Percentiles rank a stretch among this genome's conserved stretches.
These are phyloP conservation scores for Nematocida sp. DNA, from an alignment of 371 early-diverging fungal genomes.

Conservation along the genomic window DNA sequence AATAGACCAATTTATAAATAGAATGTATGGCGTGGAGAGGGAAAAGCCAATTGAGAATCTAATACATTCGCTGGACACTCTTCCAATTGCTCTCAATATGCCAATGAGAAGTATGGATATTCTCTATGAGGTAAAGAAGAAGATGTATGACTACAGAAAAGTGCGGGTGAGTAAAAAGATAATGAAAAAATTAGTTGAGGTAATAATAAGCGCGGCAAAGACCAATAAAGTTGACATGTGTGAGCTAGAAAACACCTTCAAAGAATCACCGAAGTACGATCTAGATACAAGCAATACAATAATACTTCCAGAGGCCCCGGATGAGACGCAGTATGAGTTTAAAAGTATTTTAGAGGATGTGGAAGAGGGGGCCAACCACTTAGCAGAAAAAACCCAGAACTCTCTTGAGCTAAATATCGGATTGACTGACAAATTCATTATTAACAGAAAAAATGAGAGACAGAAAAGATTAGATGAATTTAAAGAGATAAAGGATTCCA, in stretches of 20 bases:
- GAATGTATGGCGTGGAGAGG: slow-evolving; percentile 26
- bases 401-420: slow-evolving; percentile 33
- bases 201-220: slow-evolving; percentile 13
- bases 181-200: slow-evolving; percentile 48
- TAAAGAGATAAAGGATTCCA: slow-evolving; percentile 26
- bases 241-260: slow-evolving; percentile 31
- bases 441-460: slow-evolving; percentile 28
- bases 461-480: slow-evolving; percentile 32
- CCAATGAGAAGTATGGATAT: slow-evolving; percentile 1
- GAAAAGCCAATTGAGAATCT: slow-evolving; percentile 38
- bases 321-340: slow-evolving; percentile 34
- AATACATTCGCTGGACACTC: slow-evolving; percentile 18
- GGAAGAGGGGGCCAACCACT: slow-evolving; percentile 9
- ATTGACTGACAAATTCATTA: slow-evolving; percentile 27
- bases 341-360: slow-evolving; percentile 53
- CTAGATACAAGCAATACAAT: slow-evolving; percentile 54
- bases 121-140: slow-evolving; percentile 21
- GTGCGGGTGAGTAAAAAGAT: slow-evolving; percentile 27
- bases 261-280: slow-evolving; percentile 5
- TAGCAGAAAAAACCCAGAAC: slow-evolving; percentile 35
- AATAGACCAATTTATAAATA: slow-evolving; percentile 28
- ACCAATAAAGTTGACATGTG: slow-evolving; percentile 16
- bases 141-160: slow-evolving; percentile 28
- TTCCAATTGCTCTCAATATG: slow-evolving; percentile 1
- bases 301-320: slow-evolving; percentile 37